Percentiles rank a stretch among this genome's conserved stretches.
Conservation (phyloP, 306 rosid species). For the Quercus alba region DNA sequence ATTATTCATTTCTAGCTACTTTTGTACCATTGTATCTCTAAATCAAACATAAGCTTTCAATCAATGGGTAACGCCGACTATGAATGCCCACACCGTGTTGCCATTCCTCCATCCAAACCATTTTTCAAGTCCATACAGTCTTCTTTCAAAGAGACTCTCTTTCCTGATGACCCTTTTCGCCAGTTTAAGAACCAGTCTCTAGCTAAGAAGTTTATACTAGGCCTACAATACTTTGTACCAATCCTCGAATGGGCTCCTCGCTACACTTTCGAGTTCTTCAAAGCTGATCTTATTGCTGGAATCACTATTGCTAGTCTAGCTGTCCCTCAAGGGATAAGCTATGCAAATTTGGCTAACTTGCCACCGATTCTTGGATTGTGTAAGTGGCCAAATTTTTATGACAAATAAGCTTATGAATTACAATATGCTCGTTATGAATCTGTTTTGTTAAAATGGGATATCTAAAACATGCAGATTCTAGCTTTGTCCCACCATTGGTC, state of each 20-base stretch:
- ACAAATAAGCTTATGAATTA: not conserved
- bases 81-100: slow-evolving; percentile 36
- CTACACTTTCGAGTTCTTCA: slow-evolving; percentile 54
- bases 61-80: slow-evolving; percentile 61
- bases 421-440: not conserved
- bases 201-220: slow-evolving; percentile 38
- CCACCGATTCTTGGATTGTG: slow-evolving; percentile 96
- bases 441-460: not conserved
- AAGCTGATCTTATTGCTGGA: slow-evolving; percentile 77
- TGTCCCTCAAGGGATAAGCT: slow-evolving; percentile 97
- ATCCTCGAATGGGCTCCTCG: slow-evolving; percentile 78
- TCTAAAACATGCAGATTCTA: slow-evolving; percentile 43
- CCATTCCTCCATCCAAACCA: slow-evolving; percentile 68
- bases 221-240: slow-evolving; percentile 68
- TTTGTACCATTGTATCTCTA: not conserved
- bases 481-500: slow-evolving; percentile 57
- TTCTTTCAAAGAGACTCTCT: slow-evolving; percentile 71
- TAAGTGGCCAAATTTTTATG: slow-evolving; percentile 19
- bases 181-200: slow-evolving; percentile 64
- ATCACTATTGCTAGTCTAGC: slow-evolving; percentile 97
- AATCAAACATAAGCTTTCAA: not conserved
- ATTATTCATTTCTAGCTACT: too few relatives aligned
- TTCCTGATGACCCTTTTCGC: slow-evolving; percentile 84
- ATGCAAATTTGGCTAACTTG: slow-evolving; percentile 88
- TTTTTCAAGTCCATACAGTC: slow-evolving; percentile 45